Evolutionary conservation across 2,329 filamentous ascomycete genomes (phyloP), one percentile per base, ranked within the genome.

Genomic region (Leptographium radiaticola): DNA sequence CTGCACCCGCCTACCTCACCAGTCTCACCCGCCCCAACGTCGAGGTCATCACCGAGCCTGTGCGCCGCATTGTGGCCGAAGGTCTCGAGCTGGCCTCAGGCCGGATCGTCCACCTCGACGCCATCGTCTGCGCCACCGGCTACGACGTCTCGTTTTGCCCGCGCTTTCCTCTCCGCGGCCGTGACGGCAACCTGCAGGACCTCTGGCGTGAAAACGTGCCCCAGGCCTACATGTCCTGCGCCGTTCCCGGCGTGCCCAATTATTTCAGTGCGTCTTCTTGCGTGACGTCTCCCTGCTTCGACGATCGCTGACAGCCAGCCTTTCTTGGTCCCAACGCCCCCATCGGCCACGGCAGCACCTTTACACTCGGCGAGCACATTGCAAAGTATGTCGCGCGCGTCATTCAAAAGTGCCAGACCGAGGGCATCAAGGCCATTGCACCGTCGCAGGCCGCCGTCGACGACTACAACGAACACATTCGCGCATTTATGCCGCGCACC

Each of bases 91-190:
- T 79, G 36, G 67, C 66, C 1, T 71, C 70, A 5, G 76, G 74
- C n/a, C 61, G 70, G 39, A 63, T 74, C n/a, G 62, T 76, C 51
- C 67, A 74, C 38, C 71, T 78, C 15, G 80, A 83, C 59, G 70
- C 71, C 13, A 72, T 83, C 25, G 68, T 82, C 49, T 79, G 76
- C 56, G 77, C 77, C n/a, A 80, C 76, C 0, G 76, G 77, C 1
- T 80, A 79, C 59, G 71, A 80, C 59, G 72, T 72, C 6, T 75
- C 73, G 1, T 79, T 78, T 61, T 62, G 68, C 9, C 75, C 76
- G 4, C 68, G 72, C 1, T 79, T 77, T 56, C 75, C 75, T 1
- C 63, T 79, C 18, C 62, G 74, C 7, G 75, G 74, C 11, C 67
- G 71, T 25, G 60, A 68, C n/a, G 75, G 74, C 34, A 74, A 78